Percentiles rank a stretch among this genome's conserved stretches.
Conservation (phyloP, 2,329 filamentous ascomycete genomes). For the Phaeosphaeria sp. region DNA sequence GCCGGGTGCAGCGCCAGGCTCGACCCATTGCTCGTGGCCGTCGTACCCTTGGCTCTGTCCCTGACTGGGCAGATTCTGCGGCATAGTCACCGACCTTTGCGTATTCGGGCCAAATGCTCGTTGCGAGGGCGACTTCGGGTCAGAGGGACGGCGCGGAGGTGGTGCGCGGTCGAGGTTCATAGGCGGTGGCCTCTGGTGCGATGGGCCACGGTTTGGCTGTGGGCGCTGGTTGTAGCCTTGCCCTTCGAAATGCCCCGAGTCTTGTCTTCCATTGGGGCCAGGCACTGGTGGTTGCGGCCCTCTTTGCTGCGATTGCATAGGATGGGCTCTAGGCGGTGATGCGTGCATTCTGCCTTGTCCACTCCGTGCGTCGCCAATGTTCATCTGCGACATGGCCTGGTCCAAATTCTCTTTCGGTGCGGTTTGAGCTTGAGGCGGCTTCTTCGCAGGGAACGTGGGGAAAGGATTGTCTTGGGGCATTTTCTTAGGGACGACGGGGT, state of each 20-base stretch:
- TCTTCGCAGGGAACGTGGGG: slow-evolving; percentile 52
- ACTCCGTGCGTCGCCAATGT: slow-evolving; percentile 27
- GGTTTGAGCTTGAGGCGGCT: slow-evolving; percentile 16
- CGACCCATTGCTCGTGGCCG: slow-evolving; percentile 41
- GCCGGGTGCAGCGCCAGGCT: slow-evolving; percentile 40
- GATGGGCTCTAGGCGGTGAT: slow-evolving; percentile 27
- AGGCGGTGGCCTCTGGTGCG: slow-evolving; percentile 32
- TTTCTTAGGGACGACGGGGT: slow-evolving; percentile 33
- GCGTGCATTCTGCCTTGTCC: slow-evolving; percentile 23
- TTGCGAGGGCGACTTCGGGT: slow-evolving; percentile 35
- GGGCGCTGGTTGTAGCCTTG: slow-evolving; percentile 27
- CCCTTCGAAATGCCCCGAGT: slow-evolving; percentile 45
- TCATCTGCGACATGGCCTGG: slow-evolving; percentile 46
- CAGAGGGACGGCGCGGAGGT: slow-evolving; percentile 21
- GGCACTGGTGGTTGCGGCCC: slow-evolving; percentile 28
- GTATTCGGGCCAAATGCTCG: slow-evolving; percentile 37
- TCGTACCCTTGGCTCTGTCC: slow-evolving; percentile 20
- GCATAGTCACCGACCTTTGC: slow-evolving; percentile 48
- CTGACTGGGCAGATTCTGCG: slow-evolving; percentile 33
- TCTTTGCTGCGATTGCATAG: slow-evolving; percentile 30
- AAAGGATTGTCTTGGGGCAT: slow-evolving; percentile 56
- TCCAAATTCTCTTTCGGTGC: slow-evolving; percentile 31
- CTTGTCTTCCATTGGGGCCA: slow-evolving; percentile 34
- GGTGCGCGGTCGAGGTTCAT: slow-evolving; percentile 26
- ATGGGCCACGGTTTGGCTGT: slow-evolving; percentile 31